Base-by-base conservation (phyloP, 1,284 basidiomycete genomes). In the Apiotrichum siamense region DNA sequence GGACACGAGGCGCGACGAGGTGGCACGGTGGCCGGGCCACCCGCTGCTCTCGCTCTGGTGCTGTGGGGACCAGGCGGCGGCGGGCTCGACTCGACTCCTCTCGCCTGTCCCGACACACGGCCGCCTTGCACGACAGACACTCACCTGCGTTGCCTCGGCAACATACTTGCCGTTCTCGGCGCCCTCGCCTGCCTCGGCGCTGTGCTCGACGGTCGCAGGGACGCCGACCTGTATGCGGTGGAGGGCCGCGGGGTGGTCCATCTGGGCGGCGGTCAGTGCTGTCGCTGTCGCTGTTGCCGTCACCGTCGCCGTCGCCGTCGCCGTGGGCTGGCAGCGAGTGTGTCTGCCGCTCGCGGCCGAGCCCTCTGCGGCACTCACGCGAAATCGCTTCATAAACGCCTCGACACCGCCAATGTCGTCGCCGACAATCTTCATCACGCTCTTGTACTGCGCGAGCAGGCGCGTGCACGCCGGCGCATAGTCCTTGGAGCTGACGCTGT, bases 401-500 rank as follows among this genome's bases (percentile, higher is more conserved):
- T 94, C 90, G 23, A 94, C 79, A 21, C 83, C 86, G n/a, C 71
- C 73, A 25, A 94, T 86, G 31, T 87, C 86, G 52, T 90, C 85
- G 21, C 84, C 84, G 13, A 98, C 86, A 33, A 97, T 81, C 75
- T 93, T 97, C 61, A 93, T 78, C 81, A 96, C 87, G 2, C 91
- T 96, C 81, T 97, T 97, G 78, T 93, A 97, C 75, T 97, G 93
- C 15, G 88, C 89, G 10, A 98, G 75, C 18, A 98, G 76, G 40
- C 89, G 81, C 17, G 88, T 90, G 70, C 94, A 98, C 58, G 91
- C 91, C 52, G 91, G 92, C 52, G 91, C 92, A 74, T 98, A 98
- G 87, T 97, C 89, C 45, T 85, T 84, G 10, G 90, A 86, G 18
- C 83, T 85, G 49, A 97, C 86, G 0, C 87, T 85, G 75, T 97